phyloP scores from a whole-genome alignment of 2,329 filamentous ascomycete species.

The Claviceps sp. region DNA sequence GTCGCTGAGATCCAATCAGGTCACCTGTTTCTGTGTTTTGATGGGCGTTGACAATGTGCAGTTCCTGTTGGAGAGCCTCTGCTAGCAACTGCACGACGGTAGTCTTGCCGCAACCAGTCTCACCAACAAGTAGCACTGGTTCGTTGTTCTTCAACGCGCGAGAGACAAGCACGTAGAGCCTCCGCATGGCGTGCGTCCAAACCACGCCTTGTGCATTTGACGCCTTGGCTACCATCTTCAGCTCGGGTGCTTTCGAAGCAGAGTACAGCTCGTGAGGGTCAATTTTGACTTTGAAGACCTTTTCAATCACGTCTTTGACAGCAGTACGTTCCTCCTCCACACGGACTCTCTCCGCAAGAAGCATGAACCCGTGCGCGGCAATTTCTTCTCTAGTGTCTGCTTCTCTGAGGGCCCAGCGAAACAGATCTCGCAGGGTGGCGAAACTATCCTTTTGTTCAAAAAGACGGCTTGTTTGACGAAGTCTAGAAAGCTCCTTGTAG shows the following conservation, averaged over 20 bases:
- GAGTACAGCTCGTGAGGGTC: slow-evolving; percentile 64
- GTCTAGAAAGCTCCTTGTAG: slow-evolving; percentile 79
- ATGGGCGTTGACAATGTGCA: slow-evolving; percentile 92
- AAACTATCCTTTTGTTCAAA: slow-evolving; percentile 98
- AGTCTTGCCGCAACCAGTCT: slow-evolving; percentile 96
- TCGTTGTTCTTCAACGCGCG: slow-evolving; percentile 81
- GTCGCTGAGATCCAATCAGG: slow-evolving; percentile 87
- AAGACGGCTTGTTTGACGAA: slow-evolving; percentile 78
- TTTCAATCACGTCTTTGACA: slow-evolving; percentile 80
- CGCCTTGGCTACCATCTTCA: slow-evolving; percentile 32
- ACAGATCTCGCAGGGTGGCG: slow-evolving; percentile 88
- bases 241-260: slow-evolving; percentile 39
- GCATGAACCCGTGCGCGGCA: slow-evolving; percentile 87
- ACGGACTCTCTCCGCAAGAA: slow-evolving; percentile 88
- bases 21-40: slow-evolving; percentile 97
- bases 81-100: slow-evolving; percentile 89
- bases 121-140: slow-evolving; percentile 84
- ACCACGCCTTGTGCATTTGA: slow-evolving; percentile 55
- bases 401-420: slow-evolving; percentile 80
- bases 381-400: slow-evolving; percentile 81
- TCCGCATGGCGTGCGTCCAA: slow-evolving; percentile 90
- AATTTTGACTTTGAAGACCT: slow-evolving; percentile 75
- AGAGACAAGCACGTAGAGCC: slow-evolving; percentile 80
- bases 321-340: slow-evolving; percentile 73
- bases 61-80: slow-evolving; percentile 58